Evolutionary conservation across 1,284 basidiomycete genomes (phyloP), one percentile per base, ranked within the genome.

Genomic region (Pterulicium gracile): DNA sequence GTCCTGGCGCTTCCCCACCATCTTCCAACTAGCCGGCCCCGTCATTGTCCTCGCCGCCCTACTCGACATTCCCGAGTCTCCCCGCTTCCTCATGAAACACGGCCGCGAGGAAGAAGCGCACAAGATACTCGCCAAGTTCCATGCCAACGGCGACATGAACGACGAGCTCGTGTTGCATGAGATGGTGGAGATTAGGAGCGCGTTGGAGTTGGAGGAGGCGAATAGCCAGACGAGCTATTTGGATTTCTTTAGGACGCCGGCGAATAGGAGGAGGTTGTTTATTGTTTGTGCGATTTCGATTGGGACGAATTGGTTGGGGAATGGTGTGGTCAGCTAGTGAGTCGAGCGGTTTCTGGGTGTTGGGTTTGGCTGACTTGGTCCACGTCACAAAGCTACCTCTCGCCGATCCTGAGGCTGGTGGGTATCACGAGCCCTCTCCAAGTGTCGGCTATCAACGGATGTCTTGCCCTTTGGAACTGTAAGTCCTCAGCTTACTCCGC

Each of bases 161-260:
- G 51, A 52, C 22, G 51, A 52, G 42, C 43, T 52, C 14, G 49
- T 50, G 7, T 24, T 35, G n/a, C 48, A 50, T 20, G 51, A 52
- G 44, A 23, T 47, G n/a, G 36, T 45, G 2, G 49, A 52, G 32
- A 47, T 52, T n/a, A 24, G 48, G 22, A 48, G 42, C 21, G 51
- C 51, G 12, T 32, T 52, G 10, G 19, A 13, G 18, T 5, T 27
- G 14, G 51, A 52, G 46, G 42, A 32, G 35, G 43, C 41, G 24
- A 42, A n/a, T 3, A 36, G 44, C 15, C 49, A 50, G 34, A 46
- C 47, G 21, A 20, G 45, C 14, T 52, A 43, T 43, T 20, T 18
- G 13, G 42, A 43, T 5, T 24, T 43, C 23, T n/a, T 43, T 10
- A 12, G 42, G 22, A 23, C 17, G 42, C 10, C 12, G 22, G 21